phyloP scores from a whole-genome alignment of 2,329 filamentous ascomycete genomes.

The Endocalyx cinctus region DNA sequence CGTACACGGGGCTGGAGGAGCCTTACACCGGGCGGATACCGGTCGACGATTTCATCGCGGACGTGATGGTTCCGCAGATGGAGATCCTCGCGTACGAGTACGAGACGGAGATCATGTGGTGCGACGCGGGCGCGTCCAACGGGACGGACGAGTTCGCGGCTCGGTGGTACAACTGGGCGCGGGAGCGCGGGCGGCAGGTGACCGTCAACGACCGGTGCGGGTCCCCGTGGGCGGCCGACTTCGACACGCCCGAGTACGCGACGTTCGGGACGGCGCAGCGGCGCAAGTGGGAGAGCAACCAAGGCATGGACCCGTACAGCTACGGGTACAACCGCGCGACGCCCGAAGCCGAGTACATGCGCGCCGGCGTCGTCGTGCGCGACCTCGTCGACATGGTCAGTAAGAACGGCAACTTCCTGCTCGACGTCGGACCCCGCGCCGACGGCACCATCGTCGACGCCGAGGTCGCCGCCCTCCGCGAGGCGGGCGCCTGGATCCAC shows the following conservation, averaged over 20 bases:
- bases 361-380: constrained; percentile 39
- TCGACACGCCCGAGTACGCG: constrained; percentile 53
- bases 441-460: constrained; percentile 45
- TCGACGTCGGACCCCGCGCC: constrained; percentile 48
- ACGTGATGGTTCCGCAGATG: constrained; percentile 39
- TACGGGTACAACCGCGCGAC: constrained; percentile 55
- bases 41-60: constrained; percentile 32
- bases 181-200: constrained; percentile 38
- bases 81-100: constrained; percentile 35
- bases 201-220: constrained; percentile 52
- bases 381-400: constrained; percentile 47
- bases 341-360: constrained; percentile 42
- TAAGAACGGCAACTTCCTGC: constrained; percentile 52
- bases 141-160: constrained; percentile 32
- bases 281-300: constrained; percentile 54
- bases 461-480: constrained; percentile 39
- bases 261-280: constrained; percentile 41
- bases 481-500: constrained; percentile 48
- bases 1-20: constrained; percentile 32
- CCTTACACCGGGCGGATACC: constrained; percentile 35
- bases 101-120: constrained; percentile 42
- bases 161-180: constrained; percentile 35
- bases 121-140: constrained; percentile 36
- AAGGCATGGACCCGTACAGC: constrained; percentile 52
- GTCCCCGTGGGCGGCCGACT: constrained; percentile 37